A percentile compares a stretch with the other conserved stretches of the same genome.
phyloP scores from a whole-genome alignment of 2,329 filamentous ascomycete species.

The Ophioceras dolichostomum region DNA sequence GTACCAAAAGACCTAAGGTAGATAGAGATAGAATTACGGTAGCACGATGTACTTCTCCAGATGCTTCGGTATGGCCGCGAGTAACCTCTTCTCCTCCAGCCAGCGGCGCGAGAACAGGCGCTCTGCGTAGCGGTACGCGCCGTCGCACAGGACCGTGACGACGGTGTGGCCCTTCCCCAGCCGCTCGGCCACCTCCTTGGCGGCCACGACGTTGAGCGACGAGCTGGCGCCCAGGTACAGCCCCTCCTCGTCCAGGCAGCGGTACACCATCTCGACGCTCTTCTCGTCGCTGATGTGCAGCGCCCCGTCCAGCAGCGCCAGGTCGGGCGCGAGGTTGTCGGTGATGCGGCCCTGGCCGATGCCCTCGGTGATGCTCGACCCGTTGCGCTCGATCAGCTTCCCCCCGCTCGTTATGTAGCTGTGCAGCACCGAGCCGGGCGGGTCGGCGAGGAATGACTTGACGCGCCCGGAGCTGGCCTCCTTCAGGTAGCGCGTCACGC shows the following conservation, averaged over 20 bases:
- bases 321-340: constrained; percentile 81
- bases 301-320: constrained; percentile 74
- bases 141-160: constrained; percentile 88
- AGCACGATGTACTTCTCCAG: constrained; percentile 91
- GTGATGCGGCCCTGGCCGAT: constrained; percentile 95
- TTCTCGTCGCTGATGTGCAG: constrained; percentile 82
- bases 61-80: constrained; percentile 70
- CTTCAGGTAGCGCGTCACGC: constrained; percentile 81
- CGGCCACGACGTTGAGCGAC: constrained; percentile 87
- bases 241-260: constrained; percentile 90
- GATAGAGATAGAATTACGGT: constrained; percentile 24
- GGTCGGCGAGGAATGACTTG: constrained; percentile 84
- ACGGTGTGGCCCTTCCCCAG: constrained; percentile 81
- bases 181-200: constrained; percentile 85
- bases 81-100: constrained; percentile 74
- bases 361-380: constrained; percentile 90
- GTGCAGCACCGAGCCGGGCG: constrained; percentile 85
- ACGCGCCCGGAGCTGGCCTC: constrained; percentile 65
- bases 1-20: no score
- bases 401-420: constrained; percentile 82
- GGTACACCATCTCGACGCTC: constrained; percentile 95
- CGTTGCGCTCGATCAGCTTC: constrained; percentile 66
- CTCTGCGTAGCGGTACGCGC: constrained; percentile 95
- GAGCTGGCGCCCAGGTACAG: constrained; percentile 91
- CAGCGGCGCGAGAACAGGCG: constrained; percentile 85